Base-by-base conservation (phyloP, 257 asterid species). In the Vinca minor region DNA sequence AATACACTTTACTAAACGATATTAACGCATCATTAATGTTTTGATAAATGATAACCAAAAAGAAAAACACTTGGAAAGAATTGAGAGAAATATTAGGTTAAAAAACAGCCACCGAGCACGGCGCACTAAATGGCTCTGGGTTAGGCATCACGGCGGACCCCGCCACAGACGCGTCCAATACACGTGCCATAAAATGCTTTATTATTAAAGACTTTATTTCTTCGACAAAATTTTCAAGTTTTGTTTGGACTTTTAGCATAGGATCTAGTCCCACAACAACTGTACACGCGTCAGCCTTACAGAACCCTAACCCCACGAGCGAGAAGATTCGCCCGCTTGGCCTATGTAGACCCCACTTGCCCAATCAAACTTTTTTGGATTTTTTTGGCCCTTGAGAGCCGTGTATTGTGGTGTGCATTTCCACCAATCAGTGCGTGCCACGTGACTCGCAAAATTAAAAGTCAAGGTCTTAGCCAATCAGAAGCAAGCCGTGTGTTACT, bases 251-350 rank as follows among this genome's bases (percentile, higher is more conserved):
- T 69, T 67, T 42, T 11, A n/a, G 23, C 31, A 35, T 10, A 36
- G 11, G 26, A 44, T 18, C 2, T 21, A 47, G 66, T 41, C 62
- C 72, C 74, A 54, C 41, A 38, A 0, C 1, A 34, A n/a, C 91
- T 80, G 83, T 86, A 82, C 83, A 78, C 85, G 86, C 89, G 88
- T 82, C 95, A 73, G 78, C 75, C 60, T 46, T 64, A 48, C 71
- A 74, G 59, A n/a, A 53, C 73, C 66, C 68, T 17, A 66, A 59
- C 59, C 72, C 79, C 74, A 67, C 56, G 34, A 48, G 56, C 31
- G 66, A 50, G 64, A 70, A 79, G 88, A 79, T 83, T 81, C 85
- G 77, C 70, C 64, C n/a, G n/a, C n/a, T n/a, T n/a, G 69, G 79
- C 75, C 74, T 56, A 64, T 54, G 38, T 44, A 55, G 81, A 86